Evolutionary conservation across 352 stramenopile genomes (phyloP), one percentile per base, ranked within the genome.

Genomic region (Halophytophthora polymorphica): DNA sequence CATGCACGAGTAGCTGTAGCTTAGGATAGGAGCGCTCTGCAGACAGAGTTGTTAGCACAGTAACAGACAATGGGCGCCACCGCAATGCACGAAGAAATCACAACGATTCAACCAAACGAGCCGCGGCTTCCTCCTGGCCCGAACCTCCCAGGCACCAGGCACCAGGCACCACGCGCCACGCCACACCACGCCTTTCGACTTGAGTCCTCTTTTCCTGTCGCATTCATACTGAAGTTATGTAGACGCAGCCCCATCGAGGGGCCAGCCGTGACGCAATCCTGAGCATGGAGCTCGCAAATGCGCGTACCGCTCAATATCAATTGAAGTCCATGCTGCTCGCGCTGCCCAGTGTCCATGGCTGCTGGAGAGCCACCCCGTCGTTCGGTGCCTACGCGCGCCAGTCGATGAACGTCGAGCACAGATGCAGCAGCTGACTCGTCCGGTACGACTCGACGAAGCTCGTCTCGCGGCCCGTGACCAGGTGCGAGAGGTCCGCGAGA

Each of bases 391-490:
- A 82, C 55, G 66, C 65, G 43, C 73, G 71, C 73, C 73, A 85
- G 53, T 82, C 71, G 35, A 85, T 74, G 38, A 82, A 85, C 38
- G 71, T 77, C 31, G 71, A 75, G 60, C 73, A 85, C 39, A 85
- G 52, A 17, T 70, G 64, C 55, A 80, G 71, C 41, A 85, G 50
- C 35, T 85, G 73, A 36, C 48, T 78, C n/a, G 66, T 69, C 29
- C 71, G 65, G 46, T 74, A 85, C 39, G 68, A 74, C 49, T 85
- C 73, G 39, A 85, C 73, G 28, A 82, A 85, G 45, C 61, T 67
- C 35, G 65, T 78, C 28, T 82, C 71, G 23, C 61, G 68, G 15
- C 66, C 69, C 18, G 45, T 74, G 29, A 65, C 70, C n/a, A 85
- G 34, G 23, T 66, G 69, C 31, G 71, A 56, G 21, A 82, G 53